Percentiles rank a stretch among this genome's conserved stretches.
Evolutionary conservation across 768 basidiomycete species (phyloP).

Genomic region (Kwoniella bestiolae): DNA sequence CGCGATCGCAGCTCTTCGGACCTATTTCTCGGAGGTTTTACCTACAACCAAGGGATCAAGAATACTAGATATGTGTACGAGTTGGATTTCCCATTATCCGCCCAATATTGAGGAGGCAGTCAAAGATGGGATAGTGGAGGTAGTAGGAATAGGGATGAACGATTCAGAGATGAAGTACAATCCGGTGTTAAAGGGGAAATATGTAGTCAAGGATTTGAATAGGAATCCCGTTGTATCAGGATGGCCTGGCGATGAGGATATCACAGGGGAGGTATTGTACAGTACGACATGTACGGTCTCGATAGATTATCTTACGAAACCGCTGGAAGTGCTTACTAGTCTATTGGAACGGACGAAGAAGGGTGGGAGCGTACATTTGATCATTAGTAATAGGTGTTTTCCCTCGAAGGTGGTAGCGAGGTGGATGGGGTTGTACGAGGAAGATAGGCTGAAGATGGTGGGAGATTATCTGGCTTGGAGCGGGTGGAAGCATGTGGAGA

Average conservation of each 20-base stretch:
- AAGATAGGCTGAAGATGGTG: slow-evolving; percentile 5
- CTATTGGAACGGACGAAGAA: not conserved
- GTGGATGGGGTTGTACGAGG: not conserved
- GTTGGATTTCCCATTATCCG: slow-evolving; percentile 7
- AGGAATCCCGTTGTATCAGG: not conserved
- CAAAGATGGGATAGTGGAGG: not conserved
- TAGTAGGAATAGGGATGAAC: slow-evolving; percentile 3
- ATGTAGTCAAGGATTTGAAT: slow-evolving; percentile 5
- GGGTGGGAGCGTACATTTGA: not conserved
- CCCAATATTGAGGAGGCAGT: not conserved
- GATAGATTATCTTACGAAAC: slow-evolving; percentile 3
- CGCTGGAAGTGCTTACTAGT: slow-evolving; percentile 1
- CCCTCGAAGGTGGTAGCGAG: not conserved
- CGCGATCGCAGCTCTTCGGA: not conserved
- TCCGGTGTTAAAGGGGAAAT: not conserved
- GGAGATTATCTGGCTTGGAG: slow-evolving; percentile 7
- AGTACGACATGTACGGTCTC: slow-evolving; percentile 10
- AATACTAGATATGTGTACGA: slow-evolving; percentile 12
- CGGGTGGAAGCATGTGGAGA: not conserved
- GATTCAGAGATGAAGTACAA: not conserved
- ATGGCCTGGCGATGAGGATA: not conserved
- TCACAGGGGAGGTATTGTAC: not conserved
- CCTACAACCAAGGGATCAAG: not conserved
- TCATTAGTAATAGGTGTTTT: slow-evolving; percentile 12
- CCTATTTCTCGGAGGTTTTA: slow-evolving; percentile 1